Evolutionary conservation across 805 yeast species (phyloP).

Genomic region (Teunomyces pallodes): DNA sequence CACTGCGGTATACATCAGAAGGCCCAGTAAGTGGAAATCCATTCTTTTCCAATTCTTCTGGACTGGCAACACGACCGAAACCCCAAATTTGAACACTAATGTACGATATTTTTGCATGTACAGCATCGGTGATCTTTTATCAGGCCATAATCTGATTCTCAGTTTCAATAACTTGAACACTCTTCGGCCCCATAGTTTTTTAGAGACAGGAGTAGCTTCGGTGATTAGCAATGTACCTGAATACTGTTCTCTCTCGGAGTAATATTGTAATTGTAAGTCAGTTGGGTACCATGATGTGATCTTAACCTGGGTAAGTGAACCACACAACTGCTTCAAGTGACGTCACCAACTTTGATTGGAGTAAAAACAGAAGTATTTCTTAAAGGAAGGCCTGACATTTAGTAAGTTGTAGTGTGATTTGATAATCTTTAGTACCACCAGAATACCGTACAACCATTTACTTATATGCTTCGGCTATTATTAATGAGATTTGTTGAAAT

Average conservation of each 20-base stretch:
- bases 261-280: conserved; percentile 49
- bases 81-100: conserved; percentile 15
- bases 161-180: conserved; percentile 18
- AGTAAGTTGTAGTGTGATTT: neutral
- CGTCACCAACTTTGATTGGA: conserved; percentile 43
- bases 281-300: conserved; percentile 42
- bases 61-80: conserved; percentile 24
- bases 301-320: conserved; percentile 52
- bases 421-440: neutral
- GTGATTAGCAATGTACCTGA: conserved; percentile 58
- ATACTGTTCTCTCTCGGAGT: conserved; percentile 50
- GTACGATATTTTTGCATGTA: conserved; percentile 12
- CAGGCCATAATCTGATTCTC: conserved; percentile 27
- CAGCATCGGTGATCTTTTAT: conserved; percentile 12
- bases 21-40: conserved; percentile 19
- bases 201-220: conserved; percentile 32
- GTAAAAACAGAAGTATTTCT: conserved; percentile 39
- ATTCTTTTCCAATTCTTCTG: conserved; percentile 19
- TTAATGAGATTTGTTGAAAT: neutral
- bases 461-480: neutral
- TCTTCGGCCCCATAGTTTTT: conserved; percentile 26
- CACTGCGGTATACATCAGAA: conserved; percentile 14
- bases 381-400: conserved; percentile 6
- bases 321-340: conserved; percentile 37
- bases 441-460: neutral